Percentiles rank a stretch among this genome's conserved stretches.
Evolutionary conservation across 192 early-diverging fungal genomes (phyloP).

Genomic region (Coemansia sp.): DNA sequence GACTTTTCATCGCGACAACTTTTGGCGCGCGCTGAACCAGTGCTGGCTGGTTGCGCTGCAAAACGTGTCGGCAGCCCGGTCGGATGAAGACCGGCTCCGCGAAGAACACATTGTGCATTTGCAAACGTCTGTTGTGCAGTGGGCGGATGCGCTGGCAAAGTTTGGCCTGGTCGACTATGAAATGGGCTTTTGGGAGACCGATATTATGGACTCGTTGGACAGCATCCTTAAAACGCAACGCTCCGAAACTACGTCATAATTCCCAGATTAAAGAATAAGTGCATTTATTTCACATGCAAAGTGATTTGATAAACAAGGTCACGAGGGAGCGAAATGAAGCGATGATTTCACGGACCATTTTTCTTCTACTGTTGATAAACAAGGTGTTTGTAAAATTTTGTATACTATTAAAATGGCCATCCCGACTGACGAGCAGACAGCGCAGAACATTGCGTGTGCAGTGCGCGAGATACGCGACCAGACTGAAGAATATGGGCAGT

Average conservation of each 20-base stretch:
- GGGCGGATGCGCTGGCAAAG: constrained; percentile 69
- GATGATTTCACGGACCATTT: neutral
- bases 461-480: neutral
- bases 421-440: neutral
- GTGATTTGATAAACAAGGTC: too few species aligned
- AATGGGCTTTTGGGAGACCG: constrained; percentile 77
- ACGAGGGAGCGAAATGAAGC: too few species aligned
- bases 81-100: constrained; percentile 56
- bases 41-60: constrained; percentile 74
- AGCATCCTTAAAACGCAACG: constrained; percentile 38
- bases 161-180: constrained; percentile 85
- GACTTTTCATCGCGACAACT: constrained; percentile 62
- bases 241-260: neutral
- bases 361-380: constrained; percentile 6
- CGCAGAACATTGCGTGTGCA: neutral
- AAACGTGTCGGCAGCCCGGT: constrained; percentile 53
- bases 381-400: neutral
- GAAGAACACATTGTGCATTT: constrained; percentile 62
- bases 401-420: neutral
- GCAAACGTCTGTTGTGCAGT: constrained; percentile 60
- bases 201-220: constrained; percentile 69
- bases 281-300: too few species aligned
- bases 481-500: neutral
- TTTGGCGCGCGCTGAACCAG: constrained; percentile 74
- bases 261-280: too few species aligned